A percentile compares a stretch with the other conserved stretches of the same genome.
Evolutionary conservation across 257 asterid species (phyloP).

Genomic region (Echium plantagineum): DNA sequence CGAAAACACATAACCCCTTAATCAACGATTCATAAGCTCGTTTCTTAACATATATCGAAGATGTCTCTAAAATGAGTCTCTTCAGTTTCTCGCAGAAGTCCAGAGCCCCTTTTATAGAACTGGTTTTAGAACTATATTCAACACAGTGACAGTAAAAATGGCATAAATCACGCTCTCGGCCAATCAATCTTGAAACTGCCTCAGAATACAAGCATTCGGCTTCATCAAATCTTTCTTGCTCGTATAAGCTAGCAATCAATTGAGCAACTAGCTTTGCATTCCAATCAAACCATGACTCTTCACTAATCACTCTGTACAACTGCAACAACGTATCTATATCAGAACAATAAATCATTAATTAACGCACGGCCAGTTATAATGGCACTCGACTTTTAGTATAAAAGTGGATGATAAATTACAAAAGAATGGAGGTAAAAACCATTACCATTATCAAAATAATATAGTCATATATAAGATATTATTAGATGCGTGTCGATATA

Average conservation of each 20-base stretch:
- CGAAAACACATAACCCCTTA: slow-evolving; percentile 47
- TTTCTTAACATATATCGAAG: slow-evolving; percentile 47
- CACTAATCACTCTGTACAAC: slow-evolving; percentile 52
- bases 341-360: not conserved
- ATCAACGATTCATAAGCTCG: slow-evolving; percentile 57
- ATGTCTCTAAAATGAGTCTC: slow-evolving; percentile 27
- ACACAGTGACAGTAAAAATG: slow-evolving; percentile 48
- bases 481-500: too few relatives aligned
- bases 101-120: slow-evolving; percentile 30
- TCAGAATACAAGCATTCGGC: slow-evolving; percentile 40
- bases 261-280: slow-evolving; percentile 73
- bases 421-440: too few relatives aligned
- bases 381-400: too few relatives aligned
- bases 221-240: slow-evolving; percentile 34
- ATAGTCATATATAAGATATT: too few relatives aligned
- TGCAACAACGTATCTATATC: slow-evolving; percentile 18
- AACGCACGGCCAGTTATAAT: too few relatives aligned
- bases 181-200: slow-evolving; percentile 31
- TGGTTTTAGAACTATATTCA: slow-evolving; percentile 45
- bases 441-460: too few relatives aligned
- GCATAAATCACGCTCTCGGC: slow-evolving; percentile 49
- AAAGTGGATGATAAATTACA: too few relatives aligned
- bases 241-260: slow-evolving; percentile 40
- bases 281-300: slow-evolving; percentile 85
- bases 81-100: slow-evolving; percentile 31